phyloP scores from a whole-genome alignment of 306 rosid genomes.

The Pyrus communis region DNA sequence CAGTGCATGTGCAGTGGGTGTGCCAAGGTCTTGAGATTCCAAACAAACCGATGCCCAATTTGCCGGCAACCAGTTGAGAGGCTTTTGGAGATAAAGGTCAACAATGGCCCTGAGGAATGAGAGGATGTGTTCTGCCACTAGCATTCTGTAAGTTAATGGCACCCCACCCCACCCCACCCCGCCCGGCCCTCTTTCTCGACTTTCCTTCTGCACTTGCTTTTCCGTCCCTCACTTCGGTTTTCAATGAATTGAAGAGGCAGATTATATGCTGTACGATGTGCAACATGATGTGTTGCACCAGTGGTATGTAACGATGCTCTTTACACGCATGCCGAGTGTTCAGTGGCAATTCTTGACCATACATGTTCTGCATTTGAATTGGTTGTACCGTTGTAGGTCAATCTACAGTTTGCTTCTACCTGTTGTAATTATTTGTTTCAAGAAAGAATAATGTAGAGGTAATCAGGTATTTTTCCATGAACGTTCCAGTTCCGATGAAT shows the following conservation, averaged over 20 bases:
- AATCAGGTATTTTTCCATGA: background rate
- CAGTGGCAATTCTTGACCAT: conserved; percentile 6
- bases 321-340: conserved; percentile 12
- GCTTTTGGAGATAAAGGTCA: conserved; percentile 90
- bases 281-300: conserved; percentile 29
- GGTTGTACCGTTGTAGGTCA: background rate
- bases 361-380: background rate
- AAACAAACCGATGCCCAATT: conserved; percentile 88
- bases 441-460: background rate
- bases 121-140: conserved; percentile 3
- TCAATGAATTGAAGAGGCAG: background rate
- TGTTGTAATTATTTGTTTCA: background rate
- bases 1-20: conserved; percentile 96
- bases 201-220: background rate
- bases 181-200: background rate
- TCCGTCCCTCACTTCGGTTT: background rate
- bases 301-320: conserved; percentile 26
- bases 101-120: conserved; percentile 52
- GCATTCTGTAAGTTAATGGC: conserved; percentile 6
- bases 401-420: background rate
- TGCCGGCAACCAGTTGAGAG: conserved; percentile 97
- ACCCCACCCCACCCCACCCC: background rate
- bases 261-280: background rate
- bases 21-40: conserved; percentile 83
- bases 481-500: background rate